These are phyloP conservation scores for Ophiostoma pallidulum DNA, from an alignment of 2,329 filamentous ascomycete species.

Conservation along the genomic window DNA sequence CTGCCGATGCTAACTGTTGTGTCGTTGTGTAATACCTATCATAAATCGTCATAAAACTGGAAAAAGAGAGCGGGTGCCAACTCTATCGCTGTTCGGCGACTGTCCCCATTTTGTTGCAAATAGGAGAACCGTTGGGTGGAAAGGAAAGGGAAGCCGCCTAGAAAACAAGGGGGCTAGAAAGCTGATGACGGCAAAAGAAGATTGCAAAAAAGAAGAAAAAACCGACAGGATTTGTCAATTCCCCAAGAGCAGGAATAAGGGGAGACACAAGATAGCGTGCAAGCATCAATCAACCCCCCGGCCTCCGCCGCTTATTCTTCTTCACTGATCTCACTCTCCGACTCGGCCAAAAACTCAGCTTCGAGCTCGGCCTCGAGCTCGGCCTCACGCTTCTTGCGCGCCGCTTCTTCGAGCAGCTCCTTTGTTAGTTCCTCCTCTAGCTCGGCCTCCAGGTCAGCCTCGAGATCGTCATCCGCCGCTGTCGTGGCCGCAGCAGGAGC, in stretches of 20 bases:
- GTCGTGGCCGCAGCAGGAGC: not conserved
- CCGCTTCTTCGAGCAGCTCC: conserved; percentile 11
- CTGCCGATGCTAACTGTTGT: too few relatives aligned
- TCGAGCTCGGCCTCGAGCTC: conserved; percentile 47
- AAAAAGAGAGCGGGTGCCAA: too few relatives aligned
- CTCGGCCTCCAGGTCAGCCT: conserved; percentile 15
- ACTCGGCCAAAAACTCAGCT: conserved; percentile 40
- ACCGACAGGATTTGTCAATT: too few relatives aligned
- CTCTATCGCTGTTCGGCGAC: too few relatives aligned
- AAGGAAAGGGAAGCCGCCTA: not conserved
- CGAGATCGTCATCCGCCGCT: conserved; percentile 20
- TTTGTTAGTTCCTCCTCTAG: conserved; percentile 14
- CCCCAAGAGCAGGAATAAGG: not conserved
- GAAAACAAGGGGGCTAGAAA: too few relatives aligned
- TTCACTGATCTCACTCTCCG: conserved; percentile 57
- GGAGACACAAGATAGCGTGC: not conserved
- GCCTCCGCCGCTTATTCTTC: conserved; percentile 42
- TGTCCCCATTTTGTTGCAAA: too few relatives aligned
- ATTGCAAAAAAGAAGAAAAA: not conserved
- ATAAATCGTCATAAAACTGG: too few relatives aligned
- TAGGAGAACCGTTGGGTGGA: not conserved
- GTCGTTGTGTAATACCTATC: too few relatives aligned
- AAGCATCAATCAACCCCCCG: not conserved
- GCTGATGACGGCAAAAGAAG: not conserved
- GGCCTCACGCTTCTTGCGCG: conserved; percentile 26